Conservation (phyloP, 2,329 filamentous ascomycete genomes). For the Fusarium nematophilum region DNA sequence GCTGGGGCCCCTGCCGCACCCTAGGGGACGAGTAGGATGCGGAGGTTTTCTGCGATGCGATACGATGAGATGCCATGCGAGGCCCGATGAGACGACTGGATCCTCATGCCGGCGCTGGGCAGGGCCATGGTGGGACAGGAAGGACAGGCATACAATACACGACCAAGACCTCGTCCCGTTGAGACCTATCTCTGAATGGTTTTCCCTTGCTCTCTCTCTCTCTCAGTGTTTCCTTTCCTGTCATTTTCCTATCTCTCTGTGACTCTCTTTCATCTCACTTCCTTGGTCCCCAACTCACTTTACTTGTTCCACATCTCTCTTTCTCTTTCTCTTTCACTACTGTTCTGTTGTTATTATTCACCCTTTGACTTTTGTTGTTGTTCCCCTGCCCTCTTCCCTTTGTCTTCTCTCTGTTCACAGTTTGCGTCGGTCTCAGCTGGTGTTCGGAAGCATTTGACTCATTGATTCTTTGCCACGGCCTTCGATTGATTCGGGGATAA, state of each 20-base stretch:
- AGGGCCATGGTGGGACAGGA: slow-evolving; percentile 2
- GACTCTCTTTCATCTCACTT: slow-evolving; percentile 22
- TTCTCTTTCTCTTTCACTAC: slow-evolving; percentile 24
- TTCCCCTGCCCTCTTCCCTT: slow-evolving; percentile 20
- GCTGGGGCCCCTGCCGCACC: too few relatives aligned
- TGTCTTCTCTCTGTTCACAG: slow-evolving; percentile 16
- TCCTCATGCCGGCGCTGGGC: slow-evolving; percentile 18
- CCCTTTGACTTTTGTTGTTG: slow-evolving; percentile 13
- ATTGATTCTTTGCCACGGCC: slow-evolving; percentile 22
- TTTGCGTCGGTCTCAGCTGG: slow-evolving; percentile 15
- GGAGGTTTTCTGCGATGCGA: slow-evolving; percentile 3
- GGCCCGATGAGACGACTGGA: slow-evolving; percentile 20
- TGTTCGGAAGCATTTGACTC: slow-evolving; percentile 22
- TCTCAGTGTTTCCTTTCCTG: slow-evolving; percentile 22
- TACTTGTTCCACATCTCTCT: slow-evolving; percentile 1
- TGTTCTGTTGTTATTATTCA: slow-evolving; percentile 11
- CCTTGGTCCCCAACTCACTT: slow-evolving; percentile 6
- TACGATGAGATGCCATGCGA: slow-evolving; percentile 33
- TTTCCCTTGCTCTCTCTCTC: slow-evolving; percentile 15
- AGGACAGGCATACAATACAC: slow-evolving; percentile 1
- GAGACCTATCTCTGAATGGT: too few relatives aligned
- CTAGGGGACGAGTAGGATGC: slow-evolving; percentile 2
- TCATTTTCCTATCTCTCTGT: slow-evolving; percentile 25
- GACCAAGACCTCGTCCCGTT: not conserved
- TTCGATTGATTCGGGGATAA: slow-evolving; percentile 24